Conservation (phyloP, 371 early-diverging fungal genomes). For the Paramicrosporidium saccamoebae region DNA sequence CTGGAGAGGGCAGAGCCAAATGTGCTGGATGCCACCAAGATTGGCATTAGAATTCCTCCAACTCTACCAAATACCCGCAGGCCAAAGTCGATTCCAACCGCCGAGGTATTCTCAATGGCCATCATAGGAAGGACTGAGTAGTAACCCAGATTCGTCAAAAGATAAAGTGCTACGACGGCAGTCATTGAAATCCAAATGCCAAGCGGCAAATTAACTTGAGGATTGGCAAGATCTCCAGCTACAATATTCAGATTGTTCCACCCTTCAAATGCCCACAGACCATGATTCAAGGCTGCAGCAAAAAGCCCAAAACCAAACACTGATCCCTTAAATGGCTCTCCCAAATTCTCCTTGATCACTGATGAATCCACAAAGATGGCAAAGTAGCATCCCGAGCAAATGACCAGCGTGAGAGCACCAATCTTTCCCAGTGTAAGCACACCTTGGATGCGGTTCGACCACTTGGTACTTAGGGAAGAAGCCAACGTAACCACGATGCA, state of each 20-base stretch:
- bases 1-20: slow-evolving; percentile 9
- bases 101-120: slow-evolving; percentile 22
- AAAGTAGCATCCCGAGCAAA: too few relatives aligned
- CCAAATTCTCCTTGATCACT: slow-evolving; percentile 14
- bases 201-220: slow-evolving; percentile 35
- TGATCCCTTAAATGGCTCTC: slow-evolving; percentile 17
- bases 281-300: slow-evolving; percentile 19
- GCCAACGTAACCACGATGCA: slow-evolving; percentile 22
- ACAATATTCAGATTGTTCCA: slow-evolving; percentile 64
- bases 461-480: slow-evolving; percentile 30
- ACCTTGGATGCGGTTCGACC: slow-evolving; percentile 35
- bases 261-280: slow-evolving; percentile 75
- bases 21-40: slow-evolving; percentile 9
- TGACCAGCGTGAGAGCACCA: slow-evolving; percentile 27
- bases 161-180: slow-evolving; percentile 30
- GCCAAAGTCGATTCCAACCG: slow-evolving; percentile 10
- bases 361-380: slow-evolving; percentile 13
- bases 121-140: slow-evolving; percentile 34
- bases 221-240: slow-evolving; percentile 57
- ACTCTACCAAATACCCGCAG: slow-evolving; percentile 9
- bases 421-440: slow-evolving; percentile 40
- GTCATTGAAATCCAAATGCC: slow-evolving; percentile 18
- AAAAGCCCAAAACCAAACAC: slow-evolving; percentile 22
- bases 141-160: slow-evolving; percentile 53
- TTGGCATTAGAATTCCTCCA: slow-evolving; percentile 9